A percentile compares a stretch with the other conserved stretches of the same genome.
Conservation (phyloP, 495 filamentous ascomycete genomes). For the Aspergillus nanangensis region DNA sequence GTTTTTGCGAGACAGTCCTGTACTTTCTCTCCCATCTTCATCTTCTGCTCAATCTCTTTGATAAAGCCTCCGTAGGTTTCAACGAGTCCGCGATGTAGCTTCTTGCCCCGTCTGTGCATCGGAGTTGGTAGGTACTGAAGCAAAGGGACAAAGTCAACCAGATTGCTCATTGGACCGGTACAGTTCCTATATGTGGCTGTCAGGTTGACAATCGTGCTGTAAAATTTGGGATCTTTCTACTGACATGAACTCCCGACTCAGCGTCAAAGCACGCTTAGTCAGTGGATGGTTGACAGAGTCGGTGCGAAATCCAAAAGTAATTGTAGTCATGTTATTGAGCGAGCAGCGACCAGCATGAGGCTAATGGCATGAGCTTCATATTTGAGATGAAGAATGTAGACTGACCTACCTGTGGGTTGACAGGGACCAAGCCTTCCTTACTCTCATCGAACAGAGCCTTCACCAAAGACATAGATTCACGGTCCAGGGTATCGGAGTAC, state of each 20-base stretch:
- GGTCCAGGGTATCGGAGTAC: neutral
- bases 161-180: neutral
- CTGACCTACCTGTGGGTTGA: neutral
- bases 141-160: neutral
- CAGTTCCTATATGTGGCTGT: neutral
- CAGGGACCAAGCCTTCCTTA: neutral
- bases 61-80: neutral
- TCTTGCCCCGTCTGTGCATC: neutral
- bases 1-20: neutral
- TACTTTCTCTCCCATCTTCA: neutral
- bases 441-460: neutral
- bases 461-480: neutral
- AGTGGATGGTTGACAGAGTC: neutral
- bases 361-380: neutral
- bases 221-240: neutral
- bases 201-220: too few relatives aligned
- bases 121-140: neutral
- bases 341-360: neutral
- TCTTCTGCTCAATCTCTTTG: neutral
- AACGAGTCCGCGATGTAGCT: neutral
- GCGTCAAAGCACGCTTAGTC: neutral
- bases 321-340: neutral
- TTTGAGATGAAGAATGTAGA: neutral
- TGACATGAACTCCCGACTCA: neutral
- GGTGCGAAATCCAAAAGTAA: neutral